Conservation (phyloP, 1,284 basidiomycete genomes). For the Ustilago shanxiensis region DNA sequence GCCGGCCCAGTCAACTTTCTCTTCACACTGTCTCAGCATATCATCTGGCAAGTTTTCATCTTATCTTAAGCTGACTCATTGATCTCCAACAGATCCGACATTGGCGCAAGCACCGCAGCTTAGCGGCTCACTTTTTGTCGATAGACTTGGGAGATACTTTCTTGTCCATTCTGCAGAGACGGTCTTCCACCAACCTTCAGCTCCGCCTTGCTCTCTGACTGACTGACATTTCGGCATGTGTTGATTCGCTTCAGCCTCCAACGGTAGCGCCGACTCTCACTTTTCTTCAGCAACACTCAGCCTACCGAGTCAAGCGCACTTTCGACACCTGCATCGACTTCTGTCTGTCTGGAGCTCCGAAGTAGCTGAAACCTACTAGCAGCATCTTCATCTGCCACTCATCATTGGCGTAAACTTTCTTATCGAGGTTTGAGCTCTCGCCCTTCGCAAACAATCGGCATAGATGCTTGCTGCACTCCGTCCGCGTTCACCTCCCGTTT, state of each 20-base stretch:
- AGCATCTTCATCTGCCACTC: background rate
- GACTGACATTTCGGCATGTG: background rate
- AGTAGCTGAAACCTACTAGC: background rate
- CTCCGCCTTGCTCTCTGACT: background rate
- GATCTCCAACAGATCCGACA: background rate
- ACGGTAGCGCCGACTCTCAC: background rate
- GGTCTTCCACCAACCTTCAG: background rate
- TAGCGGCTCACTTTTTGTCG: background rate
- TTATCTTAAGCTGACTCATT: background rate
- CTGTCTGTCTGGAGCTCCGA: background rate
- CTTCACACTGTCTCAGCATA: background rate
- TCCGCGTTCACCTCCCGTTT: slow-evolving; percentile 34
- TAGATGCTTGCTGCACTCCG: slow-evolving; percentile 49
- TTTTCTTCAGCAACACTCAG: background rate
- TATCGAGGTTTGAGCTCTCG: slow-evolving; percentile 7
- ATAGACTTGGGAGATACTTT: background rate
- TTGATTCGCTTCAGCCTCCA: background rate
- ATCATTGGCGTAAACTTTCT: background rate
- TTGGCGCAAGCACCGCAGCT: background rate
- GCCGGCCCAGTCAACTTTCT: background rate
- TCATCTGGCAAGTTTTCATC: background rate
- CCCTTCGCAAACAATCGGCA: slow-evolving; percentile 18
- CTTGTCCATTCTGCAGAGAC: background rate
- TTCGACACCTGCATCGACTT: background rate
- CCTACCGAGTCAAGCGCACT: background rate